Evolutionary conservation across 192 early-diverging fungal species (phyloP).

Genomic region (Phycomyces nitens): DNA sequence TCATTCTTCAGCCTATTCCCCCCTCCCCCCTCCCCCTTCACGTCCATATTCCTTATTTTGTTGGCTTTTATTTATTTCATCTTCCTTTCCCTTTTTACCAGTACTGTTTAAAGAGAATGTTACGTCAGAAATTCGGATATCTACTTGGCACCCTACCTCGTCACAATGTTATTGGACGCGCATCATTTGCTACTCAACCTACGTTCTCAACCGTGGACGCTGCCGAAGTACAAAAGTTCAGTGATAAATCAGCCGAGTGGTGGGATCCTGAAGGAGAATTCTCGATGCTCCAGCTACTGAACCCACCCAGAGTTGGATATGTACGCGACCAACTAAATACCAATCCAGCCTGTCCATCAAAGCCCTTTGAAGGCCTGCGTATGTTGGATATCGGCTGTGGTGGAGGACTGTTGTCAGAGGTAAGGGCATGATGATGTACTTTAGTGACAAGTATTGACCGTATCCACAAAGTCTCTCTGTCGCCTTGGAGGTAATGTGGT

Average conservation of each 20-base stretch:
- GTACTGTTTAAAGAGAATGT: too few relatives aligned
- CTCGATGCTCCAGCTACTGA: constrained; percentile 78
- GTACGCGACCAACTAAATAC: constrained; percentile 53
- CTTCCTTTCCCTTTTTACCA: too few relatives aligned
- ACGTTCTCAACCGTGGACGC: constrained; percentile 53
- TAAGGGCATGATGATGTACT: constrained; percentile 14
- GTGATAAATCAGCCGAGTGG: constrained; percentile 72
- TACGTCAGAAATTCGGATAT: neutral
- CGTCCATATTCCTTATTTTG: too few relatives aligned
- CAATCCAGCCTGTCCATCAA: constrained; percentile 5
- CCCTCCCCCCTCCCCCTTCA: too few relatives aligned
- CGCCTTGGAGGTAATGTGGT: constrained; percentile 69
- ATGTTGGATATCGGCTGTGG: constrained; percentile 94
- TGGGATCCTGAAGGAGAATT: constrained; percentile 88
- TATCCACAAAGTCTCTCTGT: constrained; percentile 57
- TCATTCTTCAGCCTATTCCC: too few relatives aligned
- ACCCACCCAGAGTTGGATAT: constrained; percentile 69
- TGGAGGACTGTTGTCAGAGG: constrained; percentile 87
- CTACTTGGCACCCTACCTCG: too few relatives aligned
- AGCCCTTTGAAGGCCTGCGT: constrained; percentile 50
- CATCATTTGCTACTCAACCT: constrained; percentile 1
- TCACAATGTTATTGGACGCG: too few relatives aligned
- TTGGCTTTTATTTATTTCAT: too few relatives aligned
- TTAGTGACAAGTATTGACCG: neutral
- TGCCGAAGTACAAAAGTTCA: constrained; percentile 75